Evolutionary conservation across 352 stramenopile species (phyloP).

Genomic region (Phytopythium helicoides): DNA sequence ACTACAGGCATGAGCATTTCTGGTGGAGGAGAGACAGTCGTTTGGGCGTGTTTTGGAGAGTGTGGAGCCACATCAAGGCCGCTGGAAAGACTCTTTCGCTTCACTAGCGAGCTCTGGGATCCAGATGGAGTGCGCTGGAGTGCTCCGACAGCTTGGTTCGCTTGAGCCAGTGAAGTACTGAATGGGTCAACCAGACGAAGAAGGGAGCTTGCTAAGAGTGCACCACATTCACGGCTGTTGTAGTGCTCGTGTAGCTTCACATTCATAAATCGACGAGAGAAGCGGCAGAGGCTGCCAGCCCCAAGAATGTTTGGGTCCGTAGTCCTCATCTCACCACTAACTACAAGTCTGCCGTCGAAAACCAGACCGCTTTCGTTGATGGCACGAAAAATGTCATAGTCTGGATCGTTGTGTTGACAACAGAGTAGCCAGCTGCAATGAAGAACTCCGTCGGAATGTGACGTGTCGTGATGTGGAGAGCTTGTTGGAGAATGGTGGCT

Average conservation of each 20-base stretch:
- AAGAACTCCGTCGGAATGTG: constrained; percentile 15
- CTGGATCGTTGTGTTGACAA: constrained; percentile 82
- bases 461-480: not conserved
- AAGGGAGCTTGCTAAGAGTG: constrained; percentile 60
- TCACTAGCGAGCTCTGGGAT: not conserved
- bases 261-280: constrained; percentile 80
- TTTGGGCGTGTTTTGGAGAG: constrained; percentile 12
- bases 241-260: constrained; percentile 77
- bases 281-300: constrained; percentile 68
- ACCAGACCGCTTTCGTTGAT: constrained; percentile 91
- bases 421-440: constrained; percentile 75
- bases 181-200: constrained; percentile 68
- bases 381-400: constrained; percentile 86
- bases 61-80: constrained; percentile 3
- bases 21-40: constrained; percentile 44
- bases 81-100: constrained; percentile 2
- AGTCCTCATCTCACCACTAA: constrained; percentile 84
- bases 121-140: not conserved
- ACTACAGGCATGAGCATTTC: constrained; percentile 75
- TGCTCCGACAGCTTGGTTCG: not conserved
- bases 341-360: constrained; percentile 90
- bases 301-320: constrained; percentile 78
- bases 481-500: not conserved
- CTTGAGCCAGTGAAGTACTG: not conserved
- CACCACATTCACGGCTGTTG: constrained; percentile 72